These are phyloP conservation scores for Phoma sp. DNA, from an alignment of 2,329 filamentous ascomycete species.

Conservation along the genomic window DNA sequence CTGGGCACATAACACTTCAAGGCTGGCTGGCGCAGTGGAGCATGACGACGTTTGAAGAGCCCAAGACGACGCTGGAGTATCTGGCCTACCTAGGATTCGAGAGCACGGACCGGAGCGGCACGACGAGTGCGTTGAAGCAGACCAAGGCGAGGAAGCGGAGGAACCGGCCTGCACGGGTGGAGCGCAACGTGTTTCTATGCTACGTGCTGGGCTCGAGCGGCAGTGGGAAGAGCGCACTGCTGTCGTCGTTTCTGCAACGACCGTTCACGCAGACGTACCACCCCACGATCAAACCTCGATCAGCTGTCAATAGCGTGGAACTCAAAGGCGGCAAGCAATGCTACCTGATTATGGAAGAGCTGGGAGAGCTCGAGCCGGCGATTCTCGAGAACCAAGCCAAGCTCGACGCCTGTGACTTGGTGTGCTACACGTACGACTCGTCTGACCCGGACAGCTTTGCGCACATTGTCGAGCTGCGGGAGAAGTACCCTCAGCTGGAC, in stretches of 20 bases:
- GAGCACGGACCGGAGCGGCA: constrained; percentile 72
- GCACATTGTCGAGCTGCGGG: constrained; percentile 82
- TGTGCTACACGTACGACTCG: constrained; percentile 96
- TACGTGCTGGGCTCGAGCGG: constrained; percentile 87
- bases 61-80: constrained; percentile 93
- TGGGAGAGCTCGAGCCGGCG: constrained; percentile 93
- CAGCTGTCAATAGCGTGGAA: constrained; percentile 95
- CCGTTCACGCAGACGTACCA: constrained; percentile 85
- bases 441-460: constrained; percentile 95
- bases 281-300: constrained; percentile 92
- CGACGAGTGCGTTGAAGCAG: constrained; percentile 86
- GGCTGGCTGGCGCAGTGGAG: constrained; percentile 99
- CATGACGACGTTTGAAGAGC: constrained; percentile 97
- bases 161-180: constrained; percentile 80
- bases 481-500: constrained; percentile 81
- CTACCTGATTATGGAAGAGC: constrained; percentile 93
- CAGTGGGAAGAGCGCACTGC: constrained; percentile 87
- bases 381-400: constrained; percentile 91
- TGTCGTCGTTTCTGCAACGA: constrained; percentile 89
- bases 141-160: constrained; percentile 90
- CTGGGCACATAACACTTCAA: constrained; percentile 92
- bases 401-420: constrained; percentile 88
- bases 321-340: constrained; percentile 95
- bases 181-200: constrained; percentile 92
- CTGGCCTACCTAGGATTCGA: constrained; percentile 96